Base-by-base conservation (phyloP, 73 alveolate species). In the Paramecium octaurelia region DNA sequence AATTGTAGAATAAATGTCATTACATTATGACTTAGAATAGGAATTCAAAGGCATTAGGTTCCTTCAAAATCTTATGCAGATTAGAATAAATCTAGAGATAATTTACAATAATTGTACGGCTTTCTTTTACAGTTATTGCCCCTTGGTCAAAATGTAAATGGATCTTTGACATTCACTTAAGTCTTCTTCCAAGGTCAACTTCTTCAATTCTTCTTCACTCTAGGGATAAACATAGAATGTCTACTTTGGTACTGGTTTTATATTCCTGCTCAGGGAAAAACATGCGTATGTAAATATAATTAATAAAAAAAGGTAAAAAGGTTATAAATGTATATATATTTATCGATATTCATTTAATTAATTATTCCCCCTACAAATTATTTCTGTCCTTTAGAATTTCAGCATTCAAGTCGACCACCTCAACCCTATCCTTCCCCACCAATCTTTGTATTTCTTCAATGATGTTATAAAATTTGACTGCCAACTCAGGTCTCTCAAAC, bases 161-260 rank as follows among this genome's bases (percentile, higher is more conserved):
- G 94, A 54, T 89, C 94, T 89, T 21, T 89, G 35, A 59, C 68
- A 58, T 36, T 89, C 92, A 40, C 54, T 60, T 58, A 89, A 38
- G 59, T 89, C 54, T 35, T 89, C 94, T 64, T 89, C 94, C 40
- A 89, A 46, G 48, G 94, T 89, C 16, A 88, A 57, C 42, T 77
- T 68, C 40, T 88, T 88, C 18, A 88, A 48, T 46, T 88, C 93
- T 6, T 88, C 93, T 44, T 88, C 93, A 69, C 88, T 68, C 93
- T 88, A 76, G 10, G 10, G 4, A 8, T 21, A 8, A 11, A 76
- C 40, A 4, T 8, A 14, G 4, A 4, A 43, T 18, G 21, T 8
- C 14, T 80, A 80, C 91, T n/a, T 80, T 80, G 0, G 46, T 80
- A 44, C 57, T 44, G 4, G 57, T 46, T 35, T 40, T 80, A 24